These are phyloP conservation scores for Wallemia ichthyophaga DNA, from an alignment of 1,284 basidiomycete species.

Conservation along the genomic window DNA sequence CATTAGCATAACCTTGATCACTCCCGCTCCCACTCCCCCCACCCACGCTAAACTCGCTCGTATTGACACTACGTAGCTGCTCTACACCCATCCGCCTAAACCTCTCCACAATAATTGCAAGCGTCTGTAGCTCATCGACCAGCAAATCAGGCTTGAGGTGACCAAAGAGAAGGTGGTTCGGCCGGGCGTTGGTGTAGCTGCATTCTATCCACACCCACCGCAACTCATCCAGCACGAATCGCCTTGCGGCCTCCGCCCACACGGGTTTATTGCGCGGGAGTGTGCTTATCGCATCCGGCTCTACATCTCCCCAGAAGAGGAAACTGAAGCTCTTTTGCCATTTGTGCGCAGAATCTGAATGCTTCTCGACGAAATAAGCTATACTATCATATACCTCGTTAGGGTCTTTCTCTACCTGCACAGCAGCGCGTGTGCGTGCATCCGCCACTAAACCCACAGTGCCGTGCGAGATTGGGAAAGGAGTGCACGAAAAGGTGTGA, in stretches of 20 bases:
- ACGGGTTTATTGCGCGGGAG: background rate
- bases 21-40: too few species aligned
- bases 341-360: background rate
- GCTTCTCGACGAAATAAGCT: background rate
- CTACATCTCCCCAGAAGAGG: slow-evolving; percentile 1
- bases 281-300: background rate
- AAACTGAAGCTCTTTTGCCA: background rate
- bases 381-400: background rate
- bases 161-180: background rate
- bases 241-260: background rate
- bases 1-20: too few species aligned
- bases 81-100: background rate
- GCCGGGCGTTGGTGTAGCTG: background rate
- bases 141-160: background rate
- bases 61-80: background rate
- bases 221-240: background rate
- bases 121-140: background rate
- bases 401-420: background rate
- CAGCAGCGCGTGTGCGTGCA: background rate
- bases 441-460: background rate
- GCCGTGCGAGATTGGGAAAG: background rate
- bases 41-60: background rate
- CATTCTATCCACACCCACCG: background rate
- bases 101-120: background rate
- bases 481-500: background rate